Evolutionary conservation across 148 eudicot species (phyloP).

Genomic region (Persicaria tinctoria): DNA sequence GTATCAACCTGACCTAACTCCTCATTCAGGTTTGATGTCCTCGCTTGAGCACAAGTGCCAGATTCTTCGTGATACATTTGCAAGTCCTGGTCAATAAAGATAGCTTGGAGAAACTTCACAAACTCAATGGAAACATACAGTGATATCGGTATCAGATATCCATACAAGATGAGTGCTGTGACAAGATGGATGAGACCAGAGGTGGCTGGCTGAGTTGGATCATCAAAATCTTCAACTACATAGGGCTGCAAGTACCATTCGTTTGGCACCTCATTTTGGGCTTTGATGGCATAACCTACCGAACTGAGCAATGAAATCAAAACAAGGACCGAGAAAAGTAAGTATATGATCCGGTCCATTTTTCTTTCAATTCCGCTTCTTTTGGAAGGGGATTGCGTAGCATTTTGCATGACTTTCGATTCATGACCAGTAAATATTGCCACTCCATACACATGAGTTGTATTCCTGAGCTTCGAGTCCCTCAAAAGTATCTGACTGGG

Average conservation of each 20-base stretch:
- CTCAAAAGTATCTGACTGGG: constrained; percentile 84
- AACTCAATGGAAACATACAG: constrained; percentile 93
- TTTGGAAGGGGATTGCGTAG: constrained; percentile 85
- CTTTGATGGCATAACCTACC: constrained; percentile 59
- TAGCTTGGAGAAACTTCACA: constrained; percentile 90
- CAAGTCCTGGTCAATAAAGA: constrained; percentile 71
- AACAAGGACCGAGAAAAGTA: constrained; percentile 71
- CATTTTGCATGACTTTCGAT: constrained; percentile 91
- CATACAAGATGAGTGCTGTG: constrained; percentile 87
- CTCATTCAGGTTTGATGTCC: constrained; percentile 92
- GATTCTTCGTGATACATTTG: constrained; percentile 85
- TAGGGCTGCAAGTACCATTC: constrained; percentile 78
- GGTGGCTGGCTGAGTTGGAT: constrained; percentile 40
- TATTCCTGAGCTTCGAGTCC: constrained; percentile 92
- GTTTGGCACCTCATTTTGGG: constrained; percentile 43
- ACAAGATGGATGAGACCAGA: constrained; percentile 71
- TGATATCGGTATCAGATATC: constrained; percentile 88
- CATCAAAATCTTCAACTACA: constrained; percentile 26
- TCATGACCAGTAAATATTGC: constrained; percentile 90
- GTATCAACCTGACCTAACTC: constrained; percentile 95
- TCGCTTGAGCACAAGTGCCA: constrained; percentile 83
- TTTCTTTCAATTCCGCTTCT: constrained; percentile 78
- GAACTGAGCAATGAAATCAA: constrained; percentile 82
- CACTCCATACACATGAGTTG: constrained; percentile 71
- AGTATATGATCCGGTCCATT: constrained; percentile 82